phyloP scores from a whole-genome alignment of 805 yeast species.

The Yarrowia porcina region DNA sequence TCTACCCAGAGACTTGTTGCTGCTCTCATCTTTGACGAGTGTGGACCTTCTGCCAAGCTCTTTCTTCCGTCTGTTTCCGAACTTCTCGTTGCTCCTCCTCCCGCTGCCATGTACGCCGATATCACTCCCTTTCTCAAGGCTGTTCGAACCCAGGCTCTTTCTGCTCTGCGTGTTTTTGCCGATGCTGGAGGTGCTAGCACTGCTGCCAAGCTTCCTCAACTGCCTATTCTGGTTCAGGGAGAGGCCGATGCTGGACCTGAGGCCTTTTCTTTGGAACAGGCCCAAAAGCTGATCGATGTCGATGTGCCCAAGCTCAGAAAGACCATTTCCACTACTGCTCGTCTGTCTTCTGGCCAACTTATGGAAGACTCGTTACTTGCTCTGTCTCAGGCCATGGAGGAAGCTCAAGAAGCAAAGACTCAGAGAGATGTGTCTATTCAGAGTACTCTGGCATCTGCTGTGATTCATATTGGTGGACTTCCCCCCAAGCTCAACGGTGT shows the following conservation, averaged over 20 bases:
- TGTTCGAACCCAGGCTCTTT: slow-evolving; percentile 82
- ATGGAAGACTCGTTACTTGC: slow-evolving; percentile 76
- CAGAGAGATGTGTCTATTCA: slow-evolving; percentile 52
- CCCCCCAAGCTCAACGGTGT: slow-evolving; percentile 87
- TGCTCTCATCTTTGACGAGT: slow-evolving; percentile 70
- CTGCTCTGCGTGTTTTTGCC: slow-evolving; percentile 71
- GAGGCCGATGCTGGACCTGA: slow-evolving; percentile 91
- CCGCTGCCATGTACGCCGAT: slow-evolving; percentile 61
- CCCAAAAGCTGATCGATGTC: slow-evolving; percentile 63
- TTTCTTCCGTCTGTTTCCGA: neutral
- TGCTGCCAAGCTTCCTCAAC: slow-evolving; percentile 65
- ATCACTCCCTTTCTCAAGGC: slow-evolving; percentile 81
- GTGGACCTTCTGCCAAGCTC: slow-evolving; percentile 31
- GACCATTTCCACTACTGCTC: slow-evolving; percentile 61
- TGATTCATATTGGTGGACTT: slow-evolving; percentile 51
- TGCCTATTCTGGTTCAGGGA: slow-evolving; percentile 90
- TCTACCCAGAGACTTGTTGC: slow-evolving; percentile 77
- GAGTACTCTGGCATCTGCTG: slow-evolving; percentile 75
- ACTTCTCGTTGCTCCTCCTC: neutral
- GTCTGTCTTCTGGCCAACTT: slow-evolving; percentile 66
- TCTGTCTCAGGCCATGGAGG: slow-evolving; percentile 61
- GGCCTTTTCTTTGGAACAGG: slow-evolving; percentile 79
- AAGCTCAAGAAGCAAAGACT: slow-evolving; percentile 54
- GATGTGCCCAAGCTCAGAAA: slow-evolving; percentile 64
- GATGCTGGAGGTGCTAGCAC: slow-evolving; percentile 68